Evolutionary conservation across 2,329 filamentous ascomycete genomes (phyloP).

Genomic region (Colletotrichum agaves): DNA sequence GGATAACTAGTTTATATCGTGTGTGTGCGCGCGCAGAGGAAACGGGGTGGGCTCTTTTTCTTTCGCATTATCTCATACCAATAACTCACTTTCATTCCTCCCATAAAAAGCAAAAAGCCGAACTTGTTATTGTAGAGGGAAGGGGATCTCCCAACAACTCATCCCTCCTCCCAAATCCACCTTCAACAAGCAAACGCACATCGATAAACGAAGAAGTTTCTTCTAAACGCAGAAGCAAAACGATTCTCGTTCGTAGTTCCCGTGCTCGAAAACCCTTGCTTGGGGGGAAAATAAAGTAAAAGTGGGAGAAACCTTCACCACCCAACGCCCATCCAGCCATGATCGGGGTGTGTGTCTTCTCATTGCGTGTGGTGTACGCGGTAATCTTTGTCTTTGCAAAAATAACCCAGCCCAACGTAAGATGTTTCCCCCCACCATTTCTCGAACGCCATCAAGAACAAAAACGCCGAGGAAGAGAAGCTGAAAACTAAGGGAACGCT

Average conservation of each 20-base stretch:
- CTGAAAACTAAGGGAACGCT: neutral
- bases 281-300: too few relatives aligned
- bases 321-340: neutral
- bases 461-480: slow-evolving; percentile 4
- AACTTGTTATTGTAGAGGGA: too few relatives aligned
- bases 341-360: neutral
- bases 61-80: slow-evolving; percentile 1
- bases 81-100: neutral
- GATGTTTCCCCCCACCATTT: neutral
- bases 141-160: too few relatives aligned
- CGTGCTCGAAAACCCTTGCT: too few relatives aligned
- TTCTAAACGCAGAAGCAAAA: too few relatives aligned
- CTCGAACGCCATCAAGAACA: slow-evolving; percentile 17
- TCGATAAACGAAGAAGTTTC: too few relatives aligned
- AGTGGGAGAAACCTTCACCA: too few relatives aligned
- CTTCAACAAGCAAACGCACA: too few relatives aligned
- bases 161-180: too few relatives aligned
- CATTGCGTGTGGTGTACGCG: neutral
- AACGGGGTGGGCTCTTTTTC: neutral
- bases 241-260: too few relatives aligned
- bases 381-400: neutral
- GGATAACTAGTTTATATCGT: neutral
- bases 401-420: neutral
- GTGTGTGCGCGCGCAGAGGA: neutral
- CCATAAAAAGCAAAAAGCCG: neutral